Evolutionary conservation across 2,329 filamentous ascomycete species (phyloP), one percentile per base, ranked within the genome.

Genomic region (Karstenula rhodostoma): DNA sequence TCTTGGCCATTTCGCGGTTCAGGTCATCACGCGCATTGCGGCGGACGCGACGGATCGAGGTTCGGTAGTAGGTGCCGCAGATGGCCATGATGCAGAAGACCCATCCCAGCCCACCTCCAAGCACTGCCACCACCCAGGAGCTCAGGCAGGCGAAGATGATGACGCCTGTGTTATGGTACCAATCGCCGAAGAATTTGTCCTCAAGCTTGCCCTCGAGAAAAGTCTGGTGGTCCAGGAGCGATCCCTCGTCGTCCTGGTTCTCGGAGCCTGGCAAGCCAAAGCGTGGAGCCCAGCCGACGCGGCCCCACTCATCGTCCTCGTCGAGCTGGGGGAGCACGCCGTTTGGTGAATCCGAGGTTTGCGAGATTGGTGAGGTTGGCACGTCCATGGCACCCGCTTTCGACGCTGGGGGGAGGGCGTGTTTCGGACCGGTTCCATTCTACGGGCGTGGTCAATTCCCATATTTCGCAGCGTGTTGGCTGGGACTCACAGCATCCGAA

Each of bases 1-100:
- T 90, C 79, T 97, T 91, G 13, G 90, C 89, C 84, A 97, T 85
- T 78, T 97, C 94, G 56, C 95, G 90, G 61, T 90, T 90, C 67
- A 99, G 87, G 74, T 99, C 95, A 79, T 99, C 95, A 61, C 94
- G 89, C 78, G 97, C 97, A 78, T 99, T 99, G 68, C 95, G 90
- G 69, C 95, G 90, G 61, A 98, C 93, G 64, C 95, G 90, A 66
- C 94, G 92, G 66, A 97, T 86, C 2, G 95, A 99, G 32, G 95
- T 99, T 63, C 95, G 88, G 79, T 99, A 99, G 83, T 98, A 99
- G 56, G 95, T 98, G 56, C 90, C 90, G 79, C 95, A 98, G 66
- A 88, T 82, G 25, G 93, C 91, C 92, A 98, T 97, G 76, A 99
- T 85, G 67, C 98, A 87, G 71, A 97, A 90, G 63, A 99, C 85